Evolutionary conservation across 1,139 yeast genomes (phyloP).

Genomic region (Kodamaea plutei): DNA sequence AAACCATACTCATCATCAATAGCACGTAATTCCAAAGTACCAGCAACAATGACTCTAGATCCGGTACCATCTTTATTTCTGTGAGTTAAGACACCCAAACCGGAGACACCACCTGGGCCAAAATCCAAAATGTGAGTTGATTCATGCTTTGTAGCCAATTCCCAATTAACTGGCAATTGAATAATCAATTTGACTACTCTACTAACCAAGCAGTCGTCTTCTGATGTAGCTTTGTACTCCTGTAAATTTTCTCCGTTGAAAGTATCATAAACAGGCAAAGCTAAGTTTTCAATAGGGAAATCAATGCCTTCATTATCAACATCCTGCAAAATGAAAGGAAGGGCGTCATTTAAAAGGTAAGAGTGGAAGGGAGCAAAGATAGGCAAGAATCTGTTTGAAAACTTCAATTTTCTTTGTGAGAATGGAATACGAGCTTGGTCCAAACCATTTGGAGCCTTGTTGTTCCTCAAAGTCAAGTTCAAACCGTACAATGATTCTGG

Average conservation of each 20-base stretch:
- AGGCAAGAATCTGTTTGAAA: slow-evolving; percentile 91
- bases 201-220: slow-evolving; percentile 49
- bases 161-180: slow-evolving; percentile 93
- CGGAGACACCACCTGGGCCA: slow-evolving; percentile 99
- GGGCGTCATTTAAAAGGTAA: slow-evolving; percentile 72
- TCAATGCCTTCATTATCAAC: slow-evolving; percentile 50
- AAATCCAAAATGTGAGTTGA: slow-evolving; percentile 91
- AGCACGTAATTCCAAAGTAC: slow-evolving; percentile 64
- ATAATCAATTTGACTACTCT: slow-evolving; percentile 81
- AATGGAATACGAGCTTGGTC: slow-evolving; percentile 93
- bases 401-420: slow-evolving; percentile 88
- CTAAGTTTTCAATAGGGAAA: slow-evolving; percentile 52
- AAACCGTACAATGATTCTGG: slow-evolving; percentile 98
- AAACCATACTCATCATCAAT: slow-evolving; percentile 85
- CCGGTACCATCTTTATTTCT: slow-evolving; percentile 99
- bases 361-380: slow-evolving; percentile 97
- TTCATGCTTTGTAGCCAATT: slow-evolving; percentile 71
- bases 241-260: slow-evolving; percentile 80
- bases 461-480: slow-evolving; percentile 85
- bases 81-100: slow-evolving; percentile 92
- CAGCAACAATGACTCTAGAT: slow-evolving; percentile 88
- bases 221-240: slow-evolving; percentile 21
- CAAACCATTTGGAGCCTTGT: slow-evolving; percentile 90
- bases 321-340: slow-evolving; percentile 62
- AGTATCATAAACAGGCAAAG: slow-evolving; percentile 90